These are phyloP conservation scores for Chaetomium cochliodes DNA, from an alignment of 495 filamentous ascomycete genomes.

Conservation along the genomic window DNA sequence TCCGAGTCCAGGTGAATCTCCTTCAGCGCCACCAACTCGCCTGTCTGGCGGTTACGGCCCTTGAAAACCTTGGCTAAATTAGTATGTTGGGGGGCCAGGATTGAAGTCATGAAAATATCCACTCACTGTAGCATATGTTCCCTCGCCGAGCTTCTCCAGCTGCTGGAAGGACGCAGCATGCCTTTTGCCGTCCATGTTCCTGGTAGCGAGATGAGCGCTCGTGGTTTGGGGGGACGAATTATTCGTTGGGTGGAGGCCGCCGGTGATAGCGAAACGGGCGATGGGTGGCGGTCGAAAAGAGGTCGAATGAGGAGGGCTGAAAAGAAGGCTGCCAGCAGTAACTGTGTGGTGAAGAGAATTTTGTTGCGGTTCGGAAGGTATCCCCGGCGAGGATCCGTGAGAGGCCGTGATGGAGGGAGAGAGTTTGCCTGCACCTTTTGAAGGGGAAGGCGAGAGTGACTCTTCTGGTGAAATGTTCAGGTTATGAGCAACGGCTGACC, in stretches of 20 bases:
- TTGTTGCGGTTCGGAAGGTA: background rate
- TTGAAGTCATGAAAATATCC: background rate
- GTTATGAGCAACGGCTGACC: background rate
- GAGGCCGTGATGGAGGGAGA: constrained; percentile 34
- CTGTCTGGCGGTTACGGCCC: constrained; percentile 91
- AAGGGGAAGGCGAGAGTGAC: background rate
- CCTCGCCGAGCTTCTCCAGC: constrained; percentile 97
- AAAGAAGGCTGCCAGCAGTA: constrained; percentile 46
- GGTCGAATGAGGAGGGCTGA: constrained; percentile 40
- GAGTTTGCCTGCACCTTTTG: constrained; percentile 29
- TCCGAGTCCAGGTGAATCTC: constrained; percentile 99
- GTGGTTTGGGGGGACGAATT: background rate
- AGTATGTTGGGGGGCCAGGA: background rate
- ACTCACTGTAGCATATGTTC: constrained; percentile 95
- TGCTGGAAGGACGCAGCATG: constrained; percentile 97
- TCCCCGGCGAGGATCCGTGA: constrained; percentile 28
- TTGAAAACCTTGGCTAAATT: constrained; percentile 77
- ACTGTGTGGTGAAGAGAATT: background rate
- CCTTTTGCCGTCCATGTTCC: constrained; percentile 78
- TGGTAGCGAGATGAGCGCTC: constrained; percentile 1
- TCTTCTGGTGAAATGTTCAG: background rate
- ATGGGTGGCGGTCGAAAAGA: constrained; percentile 30
- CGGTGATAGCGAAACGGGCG: constrained; percentile 25
- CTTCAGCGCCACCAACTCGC: constrained; percentile 94
- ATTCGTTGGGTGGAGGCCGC: background rate